These are phyloP conservation scores for Pseudisothecium myosuroides DNA, from an alignment of 225 moss, liverwort and hornwort genomes.

Conservation along the genomic window DNA sequence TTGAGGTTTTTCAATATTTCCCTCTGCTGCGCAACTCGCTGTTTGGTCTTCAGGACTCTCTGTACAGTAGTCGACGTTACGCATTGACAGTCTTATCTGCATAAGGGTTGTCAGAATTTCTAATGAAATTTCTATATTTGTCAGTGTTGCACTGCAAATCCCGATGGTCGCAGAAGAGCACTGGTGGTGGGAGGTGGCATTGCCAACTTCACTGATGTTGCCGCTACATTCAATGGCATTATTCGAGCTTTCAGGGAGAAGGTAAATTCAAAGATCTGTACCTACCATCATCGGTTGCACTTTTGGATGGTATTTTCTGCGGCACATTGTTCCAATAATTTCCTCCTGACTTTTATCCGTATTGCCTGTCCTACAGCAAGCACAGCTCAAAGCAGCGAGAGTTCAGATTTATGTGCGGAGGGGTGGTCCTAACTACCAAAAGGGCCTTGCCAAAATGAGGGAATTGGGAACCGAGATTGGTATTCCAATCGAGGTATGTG, in stretches of 20 bases:
- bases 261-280: slow-evolving; percentile 19
- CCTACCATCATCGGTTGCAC: neutral
- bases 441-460: slow-evolving; percentile 86
- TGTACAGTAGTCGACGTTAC: neutral
- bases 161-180: slow-evolving; percentile 81
- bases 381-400: slow-evolving; percentile 80
- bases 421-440: slow-evolving; percentile 95
- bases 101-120: neutral
- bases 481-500: slow-evolving; percentile 62
- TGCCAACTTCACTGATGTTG: slow-evolving; percentile 98
- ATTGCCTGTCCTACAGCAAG: slow-evolving; percentile 40
- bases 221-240: slow-evolving; percentile 88
- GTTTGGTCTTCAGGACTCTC: neutral
- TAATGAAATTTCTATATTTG: neutral
- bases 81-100: neutral
- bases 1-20: neutral
- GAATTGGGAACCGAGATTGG: slow-evolving; percentile 71
- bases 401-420: slow-evolving; percentile 88
- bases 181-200: slow-evolving; percentile 89
- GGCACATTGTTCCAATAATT: neutral
- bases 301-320: neutral
- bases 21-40: too few species aligned
- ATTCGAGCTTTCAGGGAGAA: slow-evolving; percentile 92
- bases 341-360: neutral
- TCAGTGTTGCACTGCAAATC: slow-evolving; percentile 86